Evolutionary conservation across 768 basidiomycete species (phyloP).

Genomic region (Megacollybia marginata): DNA sequence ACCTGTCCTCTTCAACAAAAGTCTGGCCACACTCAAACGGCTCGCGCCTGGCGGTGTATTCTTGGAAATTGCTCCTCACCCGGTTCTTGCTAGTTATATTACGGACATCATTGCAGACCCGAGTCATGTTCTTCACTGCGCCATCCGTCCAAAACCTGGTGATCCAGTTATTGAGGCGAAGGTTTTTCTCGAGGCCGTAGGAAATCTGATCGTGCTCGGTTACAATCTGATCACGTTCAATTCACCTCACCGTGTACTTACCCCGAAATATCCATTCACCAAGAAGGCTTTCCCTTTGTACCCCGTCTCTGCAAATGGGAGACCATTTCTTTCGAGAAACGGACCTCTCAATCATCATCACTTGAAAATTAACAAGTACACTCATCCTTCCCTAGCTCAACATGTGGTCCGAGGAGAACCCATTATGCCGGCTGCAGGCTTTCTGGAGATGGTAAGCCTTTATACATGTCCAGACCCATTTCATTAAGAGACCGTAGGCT

Average conservation of each 20-base stretch:
- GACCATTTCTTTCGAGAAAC: constrained; percentile 7
- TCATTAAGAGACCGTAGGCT: too few relatives aligned
- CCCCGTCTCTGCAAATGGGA: constrained; percentile 22
- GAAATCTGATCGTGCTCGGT: constrained; percentile 9
- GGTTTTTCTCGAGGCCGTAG: background rate
- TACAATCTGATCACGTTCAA: constrained; percentile 24
- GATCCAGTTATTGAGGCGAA: background rate
- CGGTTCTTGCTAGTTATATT: constrained; percentile 28
- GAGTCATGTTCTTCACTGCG: constrained; percentile 10
- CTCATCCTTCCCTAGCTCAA: constrained; percentile 28
- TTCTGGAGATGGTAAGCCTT: constrained; percentile 21
- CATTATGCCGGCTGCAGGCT: constrained; percentile 36
- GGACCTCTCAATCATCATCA: constrained; percentile 9
- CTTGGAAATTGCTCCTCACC: constrained; percentile 32
- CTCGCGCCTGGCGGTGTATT: constrained; percentile 15
- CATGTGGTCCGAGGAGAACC: constrained; percentile 33
- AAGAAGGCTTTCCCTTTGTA: constrained; percentile 10
- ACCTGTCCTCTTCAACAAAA: constrained; percentile 30
- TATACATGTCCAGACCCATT: too few relatives aligned
- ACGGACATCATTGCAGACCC: constrained; percentile 8
- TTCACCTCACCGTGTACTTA: constrained; percentile 19
- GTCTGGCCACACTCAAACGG: constrained; percentile 11
- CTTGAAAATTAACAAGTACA: constrained; percentile 7
- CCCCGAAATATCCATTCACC: constrained; percentile 7
- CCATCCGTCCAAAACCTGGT: constrained; percentile 19